These are phyloP conservation scores for Beta vulgaris DNA, from an alignment of 148 eudicot genomes.

Conservation along the genomic window DNA sequence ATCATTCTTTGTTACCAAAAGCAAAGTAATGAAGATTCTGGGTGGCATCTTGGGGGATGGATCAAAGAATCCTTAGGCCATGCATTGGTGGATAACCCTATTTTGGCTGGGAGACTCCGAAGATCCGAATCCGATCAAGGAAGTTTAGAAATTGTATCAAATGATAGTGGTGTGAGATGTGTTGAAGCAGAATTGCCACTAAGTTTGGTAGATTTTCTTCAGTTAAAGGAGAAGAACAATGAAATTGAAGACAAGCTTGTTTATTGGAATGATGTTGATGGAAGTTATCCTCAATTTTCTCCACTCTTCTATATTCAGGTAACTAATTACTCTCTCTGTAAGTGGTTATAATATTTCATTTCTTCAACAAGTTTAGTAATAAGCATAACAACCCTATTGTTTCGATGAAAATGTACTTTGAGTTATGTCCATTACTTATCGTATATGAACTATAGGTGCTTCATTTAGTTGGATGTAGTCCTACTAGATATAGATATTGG, in stretches of 20 bases:
- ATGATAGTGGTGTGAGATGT: conserved; percentile 47
- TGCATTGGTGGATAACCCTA: conserved; percentile 38
- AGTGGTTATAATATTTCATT: too few relatives aligned
- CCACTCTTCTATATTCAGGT: too few relatives aligned
- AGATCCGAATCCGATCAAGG: conserved; percentile 12
- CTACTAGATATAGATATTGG: too few relatives aligned
- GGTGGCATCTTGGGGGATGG: conserved; percentile 41
- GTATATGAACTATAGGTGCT: too few relatives aligned
- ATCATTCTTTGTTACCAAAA: conserved; percentile 37
- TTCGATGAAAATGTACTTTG: too few relatives aligned
- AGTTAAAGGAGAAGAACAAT: conserved; percentile 21
- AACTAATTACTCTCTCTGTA: too few relatives aligned
- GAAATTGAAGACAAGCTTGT: conserved; percentile 39
- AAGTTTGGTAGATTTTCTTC: conserved; percentile 38
- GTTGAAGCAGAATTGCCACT: conserved; percentile 34
- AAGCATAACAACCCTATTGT: too few relatives aligned
- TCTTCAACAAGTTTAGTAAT: too few relatives aligned
- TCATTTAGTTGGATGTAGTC: too few relatives aligned
- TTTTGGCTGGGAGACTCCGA: conserved; percentile 45
- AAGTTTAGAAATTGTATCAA: conserved; percentile 39
- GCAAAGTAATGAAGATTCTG: conserved; percentile 27
- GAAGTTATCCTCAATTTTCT: conserved; percentile 35
- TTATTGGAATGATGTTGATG: conserved; percentile 42
- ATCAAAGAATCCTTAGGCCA: conserved; percentile 39
- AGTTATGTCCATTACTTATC: too few relatives aligned